These are phyloP conservation scores for Corinectria fuckeliana DNA, from an alignment of 2,329 filamentous ascomycete genomes.

Conservation along the genomic window DNA sequence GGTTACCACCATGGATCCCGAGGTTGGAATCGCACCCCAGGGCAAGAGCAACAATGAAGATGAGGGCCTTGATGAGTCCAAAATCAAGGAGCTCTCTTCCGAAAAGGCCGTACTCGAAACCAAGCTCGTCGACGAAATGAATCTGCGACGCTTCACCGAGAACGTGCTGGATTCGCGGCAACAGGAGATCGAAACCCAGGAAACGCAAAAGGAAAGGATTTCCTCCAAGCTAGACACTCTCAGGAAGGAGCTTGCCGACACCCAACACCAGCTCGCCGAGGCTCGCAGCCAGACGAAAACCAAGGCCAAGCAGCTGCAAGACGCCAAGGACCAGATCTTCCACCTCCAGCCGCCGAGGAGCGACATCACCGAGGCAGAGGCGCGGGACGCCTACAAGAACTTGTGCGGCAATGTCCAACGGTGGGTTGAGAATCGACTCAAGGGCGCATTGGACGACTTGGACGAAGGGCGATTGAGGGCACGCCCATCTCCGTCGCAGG, in stretches of 20 bases:
- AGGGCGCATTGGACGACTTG: slow-evolving; percentile 41
- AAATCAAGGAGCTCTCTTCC: slow-evolving; percentile 17
- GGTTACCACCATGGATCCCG: slow-evolving; percentile 27
- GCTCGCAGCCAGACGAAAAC: slow-evolving; percentile 36
- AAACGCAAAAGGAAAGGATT: slow-evolving; percentile 40
- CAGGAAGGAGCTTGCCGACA: slow-evolving; percentile 39
- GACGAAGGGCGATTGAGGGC: slow-evolving; percentile 36
- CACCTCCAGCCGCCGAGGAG: slow-evolving; percentile 42
- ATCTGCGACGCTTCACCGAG: slow-evolving; percentile 45
- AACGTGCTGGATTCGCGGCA: slow-evolving; percentile 47
- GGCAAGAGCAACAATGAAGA: slow-evolving; percentile 8
- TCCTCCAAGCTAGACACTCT: slow-evolving; percentile 39
- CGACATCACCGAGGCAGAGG: slow-evolving; percentile 46
- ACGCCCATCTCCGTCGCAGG: slow-evolving; percentile 35
- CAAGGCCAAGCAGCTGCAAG: slow-evolving; percentile 40
- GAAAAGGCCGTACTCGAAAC: slow-evolving; percentile 31
- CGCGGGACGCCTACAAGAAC: slow-evolving; percentile 42
- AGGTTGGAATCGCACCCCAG: slow-evolving; percentile 11
- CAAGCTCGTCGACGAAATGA: slow-evolving; percentile 41
- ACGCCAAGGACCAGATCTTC: slow-evolving; percentile 43
- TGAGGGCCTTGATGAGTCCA: slow-evolving; percentile 8
- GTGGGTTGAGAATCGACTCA: slow-evolving; percentile 46
- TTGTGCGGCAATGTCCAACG: slow-evolving; percentile 44
- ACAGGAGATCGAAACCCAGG: slow-evolving; percentile 42
- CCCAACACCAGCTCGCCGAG: slow-evolving; percentile 42